Conservation (phyloP, 2,329 filamentous ascomycete genomes). For the Neurospora sp. region DNA sequence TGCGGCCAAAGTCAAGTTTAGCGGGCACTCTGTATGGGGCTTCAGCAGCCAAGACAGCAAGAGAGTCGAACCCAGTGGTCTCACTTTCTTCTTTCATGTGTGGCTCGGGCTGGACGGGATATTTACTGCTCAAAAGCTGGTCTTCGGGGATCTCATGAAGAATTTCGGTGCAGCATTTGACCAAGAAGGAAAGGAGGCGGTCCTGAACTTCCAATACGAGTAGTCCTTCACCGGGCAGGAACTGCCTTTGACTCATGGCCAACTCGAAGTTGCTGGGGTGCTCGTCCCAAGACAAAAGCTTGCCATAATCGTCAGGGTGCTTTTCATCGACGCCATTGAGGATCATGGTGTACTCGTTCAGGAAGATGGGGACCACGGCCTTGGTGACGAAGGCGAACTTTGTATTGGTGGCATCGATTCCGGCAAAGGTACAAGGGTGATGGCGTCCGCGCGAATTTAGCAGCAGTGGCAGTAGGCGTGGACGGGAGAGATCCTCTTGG, state of each 20-base stretch:
- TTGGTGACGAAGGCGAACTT: constrained; percentile 20
- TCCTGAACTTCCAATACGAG: constrained; percentile 42
- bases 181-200: constrained; percentile 36
- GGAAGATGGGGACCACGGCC: constrained; percentile 19
- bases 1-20: constrained; percentile 32
- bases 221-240: constrained; percentile 36
- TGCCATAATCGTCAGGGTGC: constrained; percentile 25
- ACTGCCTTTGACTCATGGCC: constrained; percentile 26
- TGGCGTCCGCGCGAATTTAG: constrained; percentile 42
- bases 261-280: constrained; percentile 17
- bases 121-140: constrained; percentile 19
- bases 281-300: constrained; percentile 24
- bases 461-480: constrained; percentile 36
- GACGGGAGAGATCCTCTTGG: constrained; percentile 40
- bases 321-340: constrained; percentile 20
- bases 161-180: constrained; percentile 35
- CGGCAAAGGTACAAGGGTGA: constrained; percentile 36
- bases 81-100: constrained; percentile 21
- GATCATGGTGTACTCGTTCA: constrained; percentile 26
- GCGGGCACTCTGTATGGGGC: constrained; percentile 43
- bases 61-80: constrained; percentile 24
- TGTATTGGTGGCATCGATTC: constrained; percentile 29
- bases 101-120: constrained; percentile 30
- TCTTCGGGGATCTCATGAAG: constrained; percentile 38
- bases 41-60: constrained; percentile 34